Base-by-base conservation (phyloP, 202 grass and related monocot species). In the Setaria viridis region DNA sequence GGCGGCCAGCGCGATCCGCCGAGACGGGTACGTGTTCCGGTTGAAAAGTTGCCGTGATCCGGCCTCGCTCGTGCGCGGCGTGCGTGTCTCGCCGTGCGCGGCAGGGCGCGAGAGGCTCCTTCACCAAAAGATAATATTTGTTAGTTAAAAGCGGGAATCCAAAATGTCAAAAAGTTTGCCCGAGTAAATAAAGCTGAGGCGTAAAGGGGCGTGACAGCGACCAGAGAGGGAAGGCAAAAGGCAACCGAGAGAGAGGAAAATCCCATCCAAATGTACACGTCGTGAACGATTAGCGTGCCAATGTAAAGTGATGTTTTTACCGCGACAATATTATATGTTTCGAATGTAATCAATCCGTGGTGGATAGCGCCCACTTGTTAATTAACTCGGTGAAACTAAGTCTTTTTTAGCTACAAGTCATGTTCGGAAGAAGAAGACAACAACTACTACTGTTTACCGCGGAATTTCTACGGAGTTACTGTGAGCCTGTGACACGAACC, bases 161-260 rank as follows among this genome's bases (percentile, higher is more conserved):
- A 25, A 25, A 25, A 25, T 25, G 25, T 25, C 25, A 25, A 25
- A 25, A 25, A 25, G 25, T 25, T 25, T 25, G 65, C 65, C 17
- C 50, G 16, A 37, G 48, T 34, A 64, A 57, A 53, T 51, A 73
- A 81, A 12, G 21, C 29, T 25, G 51, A 58, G 7, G 78, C 67
- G 1, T 71, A 53, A 77, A 71, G 66, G 71, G 45, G 0, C 8
- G 0, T n/a, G 83, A 62, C 7, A 72, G 57, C 43, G 72, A 86
- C 65, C 37, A 7, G 21, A 10, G 20, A 29, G 59, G 13, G 21
- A 13, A 48, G 5, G 9, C n/a, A 72, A 72, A 89, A 81, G 47
- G 45, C 70, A 11, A 1, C 53, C 56, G 6, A 9, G 3, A 58
- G 2, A 16, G 5, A 14, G 3, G 11, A 41, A 39, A 21, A 15